Evolutionary conservation across 176 grass and related monocot species (phyloP).

Genomic region (Typha latifolia): DNA sequence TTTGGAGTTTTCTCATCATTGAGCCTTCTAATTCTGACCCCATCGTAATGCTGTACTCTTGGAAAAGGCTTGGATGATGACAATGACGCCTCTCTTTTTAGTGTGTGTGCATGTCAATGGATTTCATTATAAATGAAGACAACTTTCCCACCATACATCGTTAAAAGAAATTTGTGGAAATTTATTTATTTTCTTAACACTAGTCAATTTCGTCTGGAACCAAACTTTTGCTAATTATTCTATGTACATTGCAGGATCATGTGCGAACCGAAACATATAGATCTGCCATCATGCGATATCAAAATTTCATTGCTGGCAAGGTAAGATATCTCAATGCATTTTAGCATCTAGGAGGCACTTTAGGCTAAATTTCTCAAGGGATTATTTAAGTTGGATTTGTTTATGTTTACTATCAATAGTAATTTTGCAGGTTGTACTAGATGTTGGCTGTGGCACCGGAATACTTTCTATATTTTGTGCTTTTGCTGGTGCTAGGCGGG

Average conservation of each 20-base stretch:
- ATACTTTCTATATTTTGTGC: constrained; percentile 98
- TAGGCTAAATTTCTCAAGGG: constrained; percentile 14
- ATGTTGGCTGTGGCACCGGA: constrained; percentile 94
- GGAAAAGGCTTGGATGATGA: no score
- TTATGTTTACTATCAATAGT: constrained; percentile 10
- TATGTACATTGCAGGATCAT: constrained; percentile 58
- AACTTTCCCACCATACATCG: no score
- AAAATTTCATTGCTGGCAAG: constrained; percentile 84
- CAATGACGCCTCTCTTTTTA: no score
- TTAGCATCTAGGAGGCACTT: constrained; percentile 7
- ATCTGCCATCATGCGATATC: constrained; percentile 80
- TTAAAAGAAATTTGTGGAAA: no score
- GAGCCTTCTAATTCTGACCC: no score
- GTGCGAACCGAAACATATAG: constrained; percentile 76
- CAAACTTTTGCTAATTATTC: constrained; percentile 22
- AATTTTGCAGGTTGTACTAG: constrained; percentile 75
- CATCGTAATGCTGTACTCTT: no score
- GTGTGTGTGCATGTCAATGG: no score
- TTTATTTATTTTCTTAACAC: neutral
- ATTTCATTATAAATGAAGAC: no score
- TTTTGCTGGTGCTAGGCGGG: constrained; percentile 78
- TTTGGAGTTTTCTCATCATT: no score
- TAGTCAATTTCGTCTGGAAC: neutral
- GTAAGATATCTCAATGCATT: constrained; percentile 25
- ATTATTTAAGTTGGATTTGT: constrained; percentile 9